phyloP scores from a whole-genome alignment of 1,139 yeast genomes.

The Scheffersomyces stambukii region DNA sequence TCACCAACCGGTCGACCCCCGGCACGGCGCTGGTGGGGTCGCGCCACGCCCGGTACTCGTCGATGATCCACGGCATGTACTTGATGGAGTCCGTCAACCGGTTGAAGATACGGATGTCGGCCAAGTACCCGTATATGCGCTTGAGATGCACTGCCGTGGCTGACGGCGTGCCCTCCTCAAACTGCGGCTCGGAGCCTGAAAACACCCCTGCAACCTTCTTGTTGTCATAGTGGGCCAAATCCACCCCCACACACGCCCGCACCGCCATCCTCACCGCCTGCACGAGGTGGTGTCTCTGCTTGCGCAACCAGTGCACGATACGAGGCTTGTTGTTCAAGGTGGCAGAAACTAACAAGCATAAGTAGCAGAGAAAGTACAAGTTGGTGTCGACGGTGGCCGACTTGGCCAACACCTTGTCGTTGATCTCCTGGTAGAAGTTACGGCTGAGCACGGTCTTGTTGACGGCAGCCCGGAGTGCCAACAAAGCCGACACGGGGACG shows the following conservation, averaged over 20 bases:
- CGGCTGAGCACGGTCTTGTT: constrained; percentile 27
- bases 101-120: constrained; percentile 53
- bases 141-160: constrained; percentile 37
- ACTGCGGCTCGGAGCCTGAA: constrained; percentile 4
- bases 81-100: constrained; percentile 50
- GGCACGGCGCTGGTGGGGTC: constrained; percentile 25
- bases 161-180: constrained; percentile 12
- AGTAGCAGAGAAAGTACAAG: constrained; percentile 43
- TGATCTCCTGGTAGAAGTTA: constrained; percentile 41
- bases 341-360: constrained; percentile 37
- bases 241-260: neutral
- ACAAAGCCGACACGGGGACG: constrained; percentile 16
- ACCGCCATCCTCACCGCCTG: constrained; percentile 7
- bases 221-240: constrained; percentile 14
- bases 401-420: constrained; percentile 34
- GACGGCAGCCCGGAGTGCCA: constrained; percentile 18
- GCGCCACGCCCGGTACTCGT: constrained; percentile 29
- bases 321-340: constrained; percentile 35
- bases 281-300: constrained; percentile 21
- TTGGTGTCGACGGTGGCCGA: constrained; percentile 37
- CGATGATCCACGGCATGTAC: constrained; percentile 48
- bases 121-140: constrained; percentile 40
- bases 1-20: constrained; percentile 29
- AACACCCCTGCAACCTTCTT: constrained; percentile 1
- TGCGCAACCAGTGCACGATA: constrained; percentile 26